Evolutionary conservation across 2,329 filamentous ascomycete genomes (phyloP).

Genomic region (Cadophora sp.): DNA sequence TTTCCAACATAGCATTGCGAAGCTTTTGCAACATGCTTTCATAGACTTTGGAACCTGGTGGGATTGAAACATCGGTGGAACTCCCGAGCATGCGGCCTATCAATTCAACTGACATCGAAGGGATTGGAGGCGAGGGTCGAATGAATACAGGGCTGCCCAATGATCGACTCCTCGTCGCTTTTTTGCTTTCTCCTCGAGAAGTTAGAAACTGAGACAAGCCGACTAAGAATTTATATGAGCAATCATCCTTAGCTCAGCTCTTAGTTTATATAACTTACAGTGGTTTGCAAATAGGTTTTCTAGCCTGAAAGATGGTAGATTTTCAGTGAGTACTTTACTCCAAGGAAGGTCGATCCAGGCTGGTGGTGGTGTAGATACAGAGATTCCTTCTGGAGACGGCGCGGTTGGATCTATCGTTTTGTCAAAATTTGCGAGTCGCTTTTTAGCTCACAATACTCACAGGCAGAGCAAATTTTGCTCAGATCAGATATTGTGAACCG

Average conservation of each 20-base stretch:
- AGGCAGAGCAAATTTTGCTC: not conserved
- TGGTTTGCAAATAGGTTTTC: not conserved
- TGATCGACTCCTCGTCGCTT: no score
- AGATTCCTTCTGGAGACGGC: not conserved
- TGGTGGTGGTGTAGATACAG: not conserved
- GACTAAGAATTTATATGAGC: not conserved
- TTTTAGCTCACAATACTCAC: not conserved
- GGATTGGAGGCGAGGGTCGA: no score
- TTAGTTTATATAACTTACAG: not conserved
- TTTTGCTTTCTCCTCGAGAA: no score
- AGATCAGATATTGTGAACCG: not conserved
- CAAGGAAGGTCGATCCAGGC: not conserved
- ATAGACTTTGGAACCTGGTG: no score
- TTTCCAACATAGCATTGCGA: not conserved
- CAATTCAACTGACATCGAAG: no score
- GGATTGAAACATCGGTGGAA: no score
- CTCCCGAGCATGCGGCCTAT: no score
- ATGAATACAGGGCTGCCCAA: no score
- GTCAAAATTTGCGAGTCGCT: not conserved
- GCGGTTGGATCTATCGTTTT: not conserved
- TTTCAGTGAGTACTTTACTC: not conserved
- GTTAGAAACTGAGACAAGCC: not conserved
- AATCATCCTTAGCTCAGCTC: not conserved
- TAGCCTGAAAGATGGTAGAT: conserved; percentile 3
- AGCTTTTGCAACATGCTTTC: not conserved